phyloP scores from a whole-genome alignment of 345 rosid species.

The Eucalyptus curtisii region DNA sequence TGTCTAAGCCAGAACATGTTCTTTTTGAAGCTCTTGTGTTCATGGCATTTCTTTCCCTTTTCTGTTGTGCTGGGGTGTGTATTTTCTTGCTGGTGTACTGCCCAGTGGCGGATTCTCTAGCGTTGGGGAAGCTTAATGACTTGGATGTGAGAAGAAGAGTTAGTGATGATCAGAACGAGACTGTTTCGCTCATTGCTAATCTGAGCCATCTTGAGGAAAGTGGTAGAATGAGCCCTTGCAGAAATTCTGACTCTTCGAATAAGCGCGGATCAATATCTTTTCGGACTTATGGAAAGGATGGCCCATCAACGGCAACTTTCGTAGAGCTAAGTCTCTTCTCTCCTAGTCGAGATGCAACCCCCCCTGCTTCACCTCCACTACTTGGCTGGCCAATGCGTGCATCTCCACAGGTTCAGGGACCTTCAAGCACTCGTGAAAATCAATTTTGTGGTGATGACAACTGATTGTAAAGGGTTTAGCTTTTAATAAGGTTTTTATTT shows the following conservation, averaged over 20 bases:
- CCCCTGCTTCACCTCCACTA: slow-evolving; percentile 41
- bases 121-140: slow-evolving; percentile 56
- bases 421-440: slow-evolving; percentile 18
- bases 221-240: slow-evolving; percentile 23
- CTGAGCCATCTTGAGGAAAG: slow-evolving; percentile 39
- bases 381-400: slow-evolving; percentile 55
- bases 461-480: slow-evolving; percentile 73
- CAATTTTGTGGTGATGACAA: slow-evolving; percentile 63
- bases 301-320: slow-evolving; percentile 24
- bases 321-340: slow-evolving; percentile 67
- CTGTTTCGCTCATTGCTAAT: slow-evolving; percentile 44
- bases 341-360: slow-evolving; percentile 32
- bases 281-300: slow-evolving; percentile 32
- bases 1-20: slow-evolving; percentile 52
- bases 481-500: slow-evolving; percentile 36
- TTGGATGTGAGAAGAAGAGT: slow-evolving; percentile 47
- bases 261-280: slow-evolving; percentile 63
- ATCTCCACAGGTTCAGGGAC: slow-evolving; percentile 12
- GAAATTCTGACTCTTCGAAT: slow-evolving; percentile 48
- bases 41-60: slow-evolving; percentile 67
- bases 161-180: slow-evolving; percentile 34
- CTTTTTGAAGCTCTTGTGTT: slow-evolving; percentile 74
- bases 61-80: slow-evolving; percentile 63
- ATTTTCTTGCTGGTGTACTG: slow-evolving; percentile 78
- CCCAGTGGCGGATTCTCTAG: slow-evolving; percentile 89